Conservation (phyloP, 345 rosid genomes). For the Populus ilicifolia region DNA sequence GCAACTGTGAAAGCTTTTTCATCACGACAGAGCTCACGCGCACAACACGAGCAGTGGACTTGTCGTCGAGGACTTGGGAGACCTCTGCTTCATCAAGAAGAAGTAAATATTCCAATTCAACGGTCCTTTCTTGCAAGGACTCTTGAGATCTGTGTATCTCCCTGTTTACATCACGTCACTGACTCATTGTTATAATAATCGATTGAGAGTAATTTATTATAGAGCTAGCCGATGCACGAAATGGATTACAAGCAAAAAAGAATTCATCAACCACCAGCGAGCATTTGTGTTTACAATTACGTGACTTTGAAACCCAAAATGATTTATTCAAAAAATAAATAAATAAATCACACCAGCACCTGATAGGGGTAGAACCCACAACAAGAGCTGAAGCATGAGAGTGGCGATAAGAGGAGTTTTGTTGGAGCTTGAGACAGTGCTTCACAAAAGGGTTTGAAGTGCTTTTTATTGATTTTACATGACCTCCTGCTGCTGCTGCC, state of each 20-base stretch:
- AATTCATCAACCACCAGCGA: no score
- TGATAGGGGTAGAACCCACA: conserved; percentile 77
- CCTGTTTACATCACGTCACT: conserved; percentile 35
- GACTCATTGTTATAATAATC: background rate
- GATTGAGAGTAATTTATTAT: background rate
- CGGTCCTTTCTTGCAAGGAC: conserved; percentile 31
- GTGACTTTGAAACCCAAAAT: background rate
- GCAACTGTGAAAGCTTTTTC: conserved; percentile 79
- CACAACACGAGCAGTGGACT: conserved; percentile 32
- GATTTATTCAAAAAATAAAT: background rate
- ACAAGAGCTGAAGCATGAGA: conserved; percentile 68
- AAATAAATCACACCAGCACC: conserved; percentile 30
- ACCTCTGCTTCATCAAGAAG: conserved; percentile 54
- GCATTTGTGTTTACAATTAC: background rate
- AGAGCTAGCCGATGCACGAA: background rate
- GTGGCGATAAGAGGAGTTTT: conserved; percentile 79
- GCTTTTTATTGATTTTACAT: conserved; percentile 55
- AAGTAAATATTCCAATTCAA: conserved; percentile 55
- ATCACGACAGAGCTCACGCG: conserved; percentile 58
- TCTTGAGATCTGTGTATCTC: conserved; percentile 56
- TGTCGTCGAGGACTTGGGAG: conserved; percentile 47
- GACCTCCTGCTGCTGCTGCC: conserved; percentile 14
- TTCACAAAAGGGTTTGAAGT: conserved; percentile 78
- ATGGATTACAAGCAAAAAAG: no score
- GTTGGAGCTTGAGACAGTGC: conserved; percentile 84